Percentiles rank a stretch among this genome's conserved stretches.
These are phyloP conservation scores for Lepidium didymum DNA, from an alignment of 345 rosid genomes.

Conservation along the genomic window DNA sequence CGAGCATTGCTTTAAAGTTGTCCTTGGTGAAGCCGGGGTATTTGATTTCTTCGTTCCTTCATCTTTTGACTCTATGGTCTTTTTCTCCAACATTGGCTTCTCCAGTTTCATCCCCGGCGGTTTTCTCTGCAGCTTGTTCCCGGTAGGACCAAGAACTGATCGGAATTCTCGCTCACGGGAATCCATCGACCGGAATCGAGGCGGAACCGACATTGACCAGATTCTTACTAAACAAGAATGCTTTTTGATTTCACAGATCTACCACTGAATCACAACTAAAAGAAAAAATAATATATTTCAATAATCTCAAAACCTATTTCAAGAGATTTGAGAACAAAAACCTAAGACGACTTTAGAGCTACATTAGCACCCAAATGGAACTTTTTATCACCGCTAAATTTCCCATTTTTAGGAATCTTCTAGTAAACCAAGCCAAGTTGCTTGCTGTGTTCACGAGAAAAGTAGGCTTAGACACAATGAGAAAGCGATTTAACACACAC, in stretches of 20 bases:
- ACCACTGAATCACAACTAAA: slow-evolving; percentile 1
- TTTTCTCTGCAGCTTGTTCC: slow-evolving; percentile 48
- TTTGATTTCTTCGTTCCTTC: slow-evolving; percentile 25
- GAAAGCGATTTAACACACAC: background rate
- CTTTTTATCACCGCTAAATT: background rate
- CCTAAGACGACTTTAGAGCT: slow-evolving; percentile 11
- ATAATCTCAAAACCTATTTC: background rate
- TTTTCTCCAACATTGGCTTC: slow-evolving; percentile 23
- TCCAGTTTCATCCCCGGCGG: slow-evolving; percentile 37
- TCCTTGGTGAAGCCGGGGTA: slow-evolving; percentile 21
- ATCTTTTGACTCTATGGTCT: slow-evolving; percentile 22
- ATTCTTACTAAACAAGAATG: background rate
- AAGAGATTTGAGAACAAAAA: background rate
- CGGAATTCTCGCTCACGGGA: slow-evolving; percentile 41
- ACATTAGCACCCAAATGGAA: slow-evolving; percentile 8
- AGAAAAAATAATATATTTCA: background rate
- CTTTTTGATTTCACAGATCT: slow-evolving; percentile 13
- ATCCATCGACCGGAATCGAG: slow-evolving; percentile 45
- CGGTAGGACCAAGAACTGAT: slow-evolving; percentile 49
- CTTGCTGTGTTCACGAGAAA: slow-evolving; percentile 14
- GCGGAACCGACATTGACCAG: slow-evolving; percentile 51
- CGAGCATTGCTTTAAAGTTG: slow-evolving; percentile 32
- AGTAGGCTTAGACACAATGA: background rate
- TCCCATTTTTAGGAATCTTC: background rate
- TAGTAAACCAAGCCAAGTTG: slow-evolving; percentile 11